Base-by-base conservation (phyloP, 2,329 filamentous ascomycete genomes). In the Aphanoascus verrucosus region DNA sequence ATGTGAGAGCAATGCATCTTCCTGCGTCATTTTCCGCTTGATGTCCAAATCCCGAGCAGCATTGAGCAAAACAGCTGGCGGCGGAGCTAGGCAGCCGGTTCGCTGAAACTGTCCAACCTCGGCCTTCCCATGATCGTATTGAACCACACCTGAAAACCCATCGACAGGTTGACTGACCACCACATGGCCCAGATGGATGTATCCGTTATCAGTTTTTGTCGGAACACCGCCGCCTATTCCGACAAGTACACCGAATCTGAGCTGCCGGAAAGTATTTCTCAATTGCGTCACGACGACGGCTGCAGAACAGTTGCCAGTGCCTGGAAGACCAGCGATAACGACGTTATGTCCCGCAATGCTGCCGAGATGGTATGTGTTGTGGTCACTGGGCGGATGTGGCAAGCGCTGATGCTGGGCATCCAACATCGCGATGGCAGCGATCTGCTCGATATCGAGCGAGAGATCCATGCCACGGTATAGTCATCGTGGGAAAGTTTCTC, bases 211-310 rank as follows among this genome's bases (percentile, higher is more conserved):
- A 8, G 32, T 42, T 5, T 17, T 42, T 35, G 47, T 37, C 14
- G 62, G 61, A 12, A 59, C 57, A 5, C 59, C 62, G 20, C 57
- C 61, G 5, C 60, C 62, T 41, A 63, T 57, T 12, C 60, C 60
- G 5, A 63, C 60, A 55, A 63, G 56, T 23, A 63, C 43, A 23
- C 51, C 49, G 38, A 64, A 49, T n/a, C 55, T 41, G 38, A 63
- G 49, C 8, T 34, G 54, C 20, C 38, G 28, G 47, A 61, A 63
- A 31, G 49, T 61, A 11, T 44, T n/a, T 7, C 55, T 44, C 55
- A 62, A 57, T 37, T 60, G 41, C 14, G 11, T 52, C 8, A 53
- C 56, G 5, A 60, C 55, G 11, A 28, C 50, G 11, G 57, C 53
- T 12, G 55, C 58, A 9, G 61, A 47, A 28, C 35, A 55, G 14